Base-by-base conservation (phyloP, 768 basidiomycete genomes). In the Rubroboletus satanas region DNA sequence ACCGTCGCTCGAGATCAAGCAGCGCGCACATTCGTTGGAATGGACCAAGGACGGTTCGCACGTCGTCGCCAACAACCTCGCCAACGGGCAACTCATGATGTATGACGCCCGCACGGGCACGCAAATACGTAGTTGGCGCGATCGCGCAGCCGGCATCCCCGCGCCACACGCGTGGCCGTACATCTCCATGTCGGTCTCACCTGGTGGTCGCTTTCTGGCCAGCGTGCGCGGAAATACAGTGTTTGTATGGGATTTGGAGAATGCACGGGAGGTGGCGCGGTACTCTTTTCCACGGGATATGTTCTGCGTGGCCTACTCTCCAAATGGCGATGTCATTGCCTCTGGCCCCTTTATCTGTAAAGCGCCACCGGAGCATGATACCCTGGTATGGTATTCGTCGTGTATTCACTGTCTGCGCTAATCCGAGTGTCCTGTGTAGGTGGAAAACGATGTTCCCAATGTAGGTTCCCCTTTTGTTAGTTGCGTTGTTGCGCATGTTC, bases 41-140 rank as follows among this genome's bases (percentile, higher is more conserved):
- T 64, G 63, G 63, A 59, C 61, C 51, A 66, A 57, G 47, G 63
- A 64, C 42, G 64, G 63, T 2, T 1, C 1, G 0, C 55, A 63
- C 32, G 57, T 64, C 45, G 29, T 64, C 43, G 63, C 63, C 32
- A 52, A 56, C 48, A 65, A 66, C 49, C 58, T 66, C 41, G 49
- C 63, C n/a, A 66, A 48, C 14, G 64, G 64, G 12, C 64, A 63
- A 28, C 50, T 66, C 39, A 64, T 55, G 61, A 51, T 64, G 64
- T 66, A 63, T 18, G 64, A 65, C 41, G 44, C 61, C 7, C 46
- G 45, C 17, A 42, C 54, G 5, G 63, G 63, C 49, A 39, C 49
- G 8, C 63, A 63, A 35, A 54, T 65, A 37, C 63, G 64, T 3
- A 55, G 26, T 4, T 66, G 63, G 63, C 61, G 62, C 10, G 63